Conservation (phyloP, 2,329 filamentous ascomycete genomes). For the Aspergillus luchuensis region DNA sequence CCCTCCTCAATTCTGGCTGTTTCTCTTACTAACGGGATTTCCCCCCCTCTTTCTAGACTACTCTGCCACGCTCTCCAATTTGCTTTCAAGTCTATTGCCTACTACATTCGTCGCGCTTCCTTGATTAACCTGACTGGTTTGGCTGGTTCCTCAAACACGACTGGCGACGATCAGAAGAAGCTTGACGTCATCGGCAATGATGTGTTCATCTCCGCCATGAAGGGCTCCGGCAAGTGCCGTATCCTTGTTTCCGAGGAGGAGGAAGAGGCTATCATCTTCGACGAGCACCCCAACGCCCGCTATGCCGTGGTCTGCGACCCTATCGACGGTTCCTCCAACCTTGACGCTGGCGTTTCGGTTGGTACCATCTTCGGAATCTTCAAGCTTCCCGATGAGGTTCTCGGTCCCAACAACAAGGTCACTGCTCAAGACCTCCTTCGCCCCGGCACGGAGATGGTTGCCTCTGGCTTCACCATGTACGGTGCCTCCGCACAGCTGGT, state of each 20-base stretch:
- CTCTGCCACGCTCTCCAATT: conserved; percentile 98
- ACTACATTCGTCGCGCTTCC: conserved; percentile 96
- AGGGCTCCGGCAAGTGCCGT: conserved; percentile 84
- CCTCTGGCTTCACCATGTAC: conserved; percentile 99
- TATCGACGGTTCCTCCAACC: conserved; percentile 95
- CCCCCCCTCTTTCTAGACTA: conserved; percentile 59
- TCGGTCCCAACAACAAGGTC: conserved; percentile 58
- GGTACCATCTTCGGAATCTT: conserved; percentile 96
- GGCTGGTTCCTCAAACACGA: conserved; percentile 90
- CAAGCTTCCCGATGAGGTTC: conserved; percentile 72
- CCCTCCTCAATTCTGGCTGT: neutral
- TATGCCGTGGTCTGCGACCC: conserved; percentile 98
- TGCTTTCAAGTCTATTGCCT: conserved; percentile 99
- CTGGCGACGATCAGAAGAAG: conserved; percentile 99
- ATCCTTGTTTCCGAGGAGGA: conserved; percentile 98
- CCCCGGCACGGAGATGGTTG: conserved; percentile 87
- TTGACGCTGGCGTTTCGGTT: conserved; percentile 96
- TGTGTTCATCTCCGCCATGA: conserved; percentile 94
- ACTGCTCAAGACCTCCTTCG: conserved; percentile 73
- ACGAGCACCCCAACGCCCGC: conserved; percentile 70
- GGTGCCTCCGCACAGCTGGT: conserved; percentile 95
- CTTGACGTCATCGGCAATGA: conserved; percentile 99
- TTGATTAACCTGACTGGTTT: conserved; percentile 95
- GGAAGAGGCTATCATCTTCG: conserved; percentile 86
- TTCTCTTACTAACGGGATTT: neutral